A percentile compares a stretch with the other conserved stretches of the same genome.
Conservation (phyloP, 1,284 basidiomycete species). For the Ganoderma meredithae region DNA sequence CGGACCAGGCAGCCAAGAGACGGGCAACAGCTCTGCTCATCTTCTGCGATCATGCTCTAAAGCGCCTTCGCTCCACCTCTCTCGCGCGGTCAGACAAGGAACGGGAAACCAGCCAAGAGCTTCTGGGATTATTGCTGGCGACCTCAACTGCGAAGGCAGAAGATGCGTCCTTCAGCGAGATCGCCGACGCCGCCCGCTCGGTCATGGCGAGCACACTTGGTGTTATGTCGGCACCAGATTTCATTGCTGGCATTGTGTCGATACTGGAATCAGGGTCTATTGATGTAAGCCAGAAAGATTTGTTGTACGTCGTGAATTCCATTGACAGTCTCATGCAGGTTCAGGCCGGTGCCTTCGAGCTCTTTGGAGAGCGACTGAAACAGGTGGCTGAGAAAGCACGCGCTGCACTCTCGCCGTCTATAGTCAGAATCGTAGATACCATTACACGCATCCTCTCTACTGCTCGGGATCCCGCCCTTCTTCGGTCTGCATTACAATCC, state of each 20-base stretch:
- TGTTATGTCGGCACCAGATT: slow-evolving; percentile 73
- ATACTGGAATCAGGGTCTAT: slow-evolving; percentile 62
- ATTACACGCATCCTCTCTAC: slow-evolving; percentile 57
- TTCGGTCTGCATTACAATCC: slow-evolving; percentile 61
- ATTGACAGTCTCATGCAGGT: slow-evolving; percentile 49
- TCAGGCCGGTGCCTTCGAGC: slow-evolving; percentile 66
- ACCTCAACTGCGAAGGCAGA: slow-evolving; percentile 41
- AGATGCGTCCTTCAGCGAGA: slow-evolving; percentile 44
- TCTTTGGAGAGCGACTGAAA: slow-evolving; percentile 72
- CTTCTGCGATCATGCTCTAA: slow-evolving; percentile 60
- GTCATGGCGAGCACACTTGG: slow-evolving; percentile 58
- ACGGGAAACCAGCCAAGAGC: slow-evolving; percentile 42
- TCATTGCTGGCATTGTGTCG: slow-evolving; percentile 58
- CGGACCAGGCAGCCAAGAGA: slow-evolving; percentile 54
- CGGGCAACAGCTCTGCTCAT: slow-evolving; percentile 73
- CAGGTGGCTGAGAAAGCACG: slow-evolving; percentile 69
- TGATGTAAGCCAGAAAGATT: slow-evolving; percentile 46
- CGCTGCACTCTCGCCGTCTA: slow-evolving; percentile 52
- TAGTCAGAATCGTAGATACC: slow-evolving; percentile 59
- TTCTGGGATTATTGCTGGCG: slow-evolving; percentile 55
- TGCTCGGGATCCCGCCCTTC: slow-evolving; percentile 48
- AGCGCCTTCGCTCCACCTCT: slow-evolving; percentile 36
- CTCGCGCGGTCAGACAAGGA: slow-evolving; percentile 33
- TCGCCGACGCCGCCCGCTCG: slow-evolving; percentile 55
- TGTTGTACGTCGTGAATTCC: no score